Percentiles rank a stretch among this genome's conserved stretches.
Evolutionary conservation across 495 filamentous ascomycete genomes (phyloP).

Genomic region (Podospora pseudoanserina): DNA sequence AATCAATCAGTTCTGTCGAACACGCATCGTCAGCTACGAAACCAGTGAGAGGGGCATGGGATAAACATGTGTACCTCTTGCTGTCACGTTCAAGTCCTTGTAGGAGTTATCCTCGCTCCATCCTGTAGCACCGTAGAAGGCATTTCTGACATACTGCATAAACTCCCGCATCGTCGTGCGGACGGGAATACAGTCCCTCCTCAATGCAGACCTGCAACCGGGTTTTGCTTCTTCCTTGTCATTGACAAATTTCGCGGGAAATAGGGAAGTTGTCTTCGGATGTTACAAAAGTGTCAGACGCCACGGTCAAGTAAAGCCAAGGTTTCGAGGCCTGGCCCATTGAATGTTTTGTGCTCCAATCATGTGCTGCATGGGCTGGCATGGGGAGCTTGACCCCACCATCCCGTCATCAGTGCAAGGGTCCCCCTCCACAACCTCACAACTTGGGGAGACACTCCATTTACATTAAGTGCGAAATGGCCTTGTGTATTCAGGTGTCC

Average conservation of each 20-base stretch:
- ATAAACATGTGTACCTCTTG: constrained; percentile 57
- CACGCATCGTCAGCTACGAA: not conserved
- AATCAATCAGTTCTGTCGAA: constrained; percentile 70
- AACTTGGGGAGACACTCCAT: too few relatives aligned
- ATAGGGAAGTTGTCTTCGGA: not conserved
- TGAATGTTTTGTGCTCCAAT: not conserved
- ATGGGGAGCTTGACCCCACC: not conserved
- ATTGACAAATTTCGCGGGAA: constrained; percentile 16
- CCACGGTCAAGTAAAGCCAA: too few relatives aligned
- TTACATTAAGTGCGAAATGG: too few relatives aligned
- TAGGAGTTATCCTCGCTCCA: constrained; percentile 96
- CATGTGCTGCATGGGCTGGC: not conserved
- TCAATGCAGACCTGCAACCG: constrained; percentile 15
- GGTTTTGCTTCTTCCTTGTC: constrained; percentile 20
- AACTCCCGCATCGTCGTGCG: constrained; percentile 75
- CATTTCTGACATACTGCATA: constrained; percentile 95
- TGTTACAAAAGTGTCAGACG: not conserved
- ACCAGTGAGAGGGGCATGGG: not conserved
- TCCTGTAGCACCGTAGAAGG: constrained; percentile 79
- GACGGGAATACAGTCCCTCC: constrained; percentile 15
- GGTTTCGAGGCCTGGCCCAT: not conserved
- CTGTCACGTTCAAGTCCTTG: constrained; percentile 78
- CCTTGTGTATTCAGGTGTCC: too few relatives aligned
- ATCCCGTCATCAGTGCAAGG: not conserved
- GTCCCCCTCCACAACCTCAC: not conserved